A percentile compares a stretch with the other conserved stretches of the same genome.
These are phyloP conservation scores for Linaria vulgaris DNA, from an alignment of 257 asterid genomes.

Conservation along the genomic window DNA sequence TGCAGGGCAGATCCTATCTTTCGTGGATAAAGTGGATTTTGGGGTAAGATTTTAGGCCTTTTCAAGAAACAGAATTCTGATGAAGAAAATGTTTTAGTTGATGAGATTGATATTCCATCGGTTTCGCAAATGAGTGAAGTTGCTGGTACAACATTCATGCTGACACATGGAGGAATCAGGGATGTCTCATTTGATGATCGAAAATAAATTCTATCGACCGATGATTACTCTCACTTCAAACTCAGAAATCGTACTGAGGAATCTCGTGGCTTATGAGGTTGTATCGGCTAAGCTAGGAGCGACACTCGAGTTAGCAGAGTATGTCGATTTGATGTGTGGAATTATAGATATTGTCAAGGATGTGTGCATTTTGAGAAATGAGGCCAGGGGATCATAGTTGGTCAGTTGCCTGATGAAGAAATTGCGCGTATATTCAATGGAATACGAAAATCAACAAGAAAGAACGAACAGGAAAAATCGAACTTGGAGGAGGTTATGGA, in stretches of 20 bases:
- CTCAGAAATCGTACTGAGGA: slow-evolving; percentile 24
- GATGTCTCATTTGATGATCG: slow-evolving; percentile 2
- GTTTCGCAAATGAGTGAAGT: slow-evolving; percentile 17
- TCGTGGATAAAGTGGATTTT: background rate
- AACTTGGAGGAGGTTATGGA: slow-evolving; percentile 7
- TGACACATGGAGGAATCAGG: slow-evolving; percentile 23
- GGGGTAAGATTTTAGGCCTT: background rate
- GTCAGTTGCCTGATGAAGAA: slow-evolving; percentile 19
- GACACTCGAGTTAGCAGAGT: slow-evolving; percentile 22
- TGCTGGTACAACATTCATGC: slow-evolving; percentile 12
- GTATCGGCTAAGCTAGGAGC: slow-evolving; percentile 7
- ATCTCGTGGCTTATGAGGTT: slow-evolving; percentile 28
- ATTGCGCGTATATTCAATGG: slow-evolving; percentile 27
- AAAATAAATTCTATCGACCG: slow-evolving; percentile 15
- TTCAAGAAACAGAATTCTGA: background rate
- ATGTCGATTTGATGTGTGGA: slow-evolving; percentile 30
- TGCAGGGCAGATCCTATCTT: background rate
- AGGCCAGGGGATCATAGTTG: background rate
- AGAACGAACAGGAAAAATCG: background rate
- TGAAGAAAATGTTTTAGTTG: background rate
- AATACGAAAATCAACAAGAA: background rate
- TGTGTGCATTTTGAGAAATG: slow-evolving; percentile 12
- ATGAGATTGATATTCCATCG: slow-evolving; percentile 18
- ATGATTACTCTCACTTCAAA: background rate
- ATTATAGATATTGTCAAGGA: slow-evolving; percentile 20